Conservation (phyloP, 2,329 filamentous ascomycete species). For the Beauveria brongniartii region DNA sequence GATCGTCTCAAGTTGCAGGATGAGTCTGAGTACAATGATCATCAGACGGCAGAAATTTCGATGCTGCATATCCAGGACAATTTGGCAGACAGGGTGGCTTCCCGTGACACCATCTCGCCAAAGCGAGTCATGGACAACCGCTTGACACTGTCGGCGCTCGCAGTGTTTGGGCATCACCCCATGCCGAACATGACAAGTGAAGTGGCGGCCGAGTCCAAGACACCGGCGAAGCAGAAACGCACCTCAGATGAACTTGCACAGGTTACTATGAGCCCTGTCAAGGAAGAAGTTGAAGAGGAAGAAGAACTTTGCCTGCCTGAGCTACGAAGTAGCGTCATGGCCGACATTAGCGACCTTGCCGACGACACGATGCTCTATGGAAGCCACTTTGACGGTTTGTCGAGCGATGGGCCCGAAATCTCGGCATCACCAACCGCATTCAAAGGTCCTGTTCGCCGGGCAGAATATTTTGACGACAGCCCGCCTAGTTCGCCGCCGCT, state of each 20-base stretch:
- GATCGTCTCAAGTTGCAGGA: background rate
- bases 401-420: conserved; percentile 35
- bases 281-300: conserved; percentile 19
- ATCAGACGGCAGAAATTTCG: background rate
- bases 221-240: background rate
- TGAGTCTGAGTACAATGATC: background rate
- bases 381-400: conserved; percentile 31
- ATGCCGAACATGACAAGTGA: background rate
- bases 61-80: conserved; percentile 1
- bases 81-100: conserved; percentile 6
- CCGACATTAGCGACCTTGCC: conserved; percentile 26
- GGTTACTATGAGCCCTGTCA: conserved; percentile 12
- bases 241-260: conserved; percentile 8
- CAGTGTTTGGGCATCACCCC: background rate
- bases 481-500: conserved; percentile 42
- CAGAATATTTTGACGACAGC: conserved; percentile 32
- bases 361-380: conserved; percentile 32
- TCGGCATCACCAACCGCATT: conserved; percentile 34
- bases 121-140: conserved; percentile 3
- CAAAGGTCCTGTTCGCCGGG: conserved; percentile 22
- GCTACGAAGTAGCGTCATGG: conserved; percentile 22
- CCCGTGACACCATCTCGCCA: conserved; percentile 8
- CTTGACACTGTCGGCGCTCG: background rate
- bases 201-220: background rate
- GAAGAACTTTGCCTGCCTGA: conserved; percentile 30